Base-by-base conservation (phyloP, 2,329 filamentous ascomycete species). In the Colletotrichum chlorophyti region DNA sequence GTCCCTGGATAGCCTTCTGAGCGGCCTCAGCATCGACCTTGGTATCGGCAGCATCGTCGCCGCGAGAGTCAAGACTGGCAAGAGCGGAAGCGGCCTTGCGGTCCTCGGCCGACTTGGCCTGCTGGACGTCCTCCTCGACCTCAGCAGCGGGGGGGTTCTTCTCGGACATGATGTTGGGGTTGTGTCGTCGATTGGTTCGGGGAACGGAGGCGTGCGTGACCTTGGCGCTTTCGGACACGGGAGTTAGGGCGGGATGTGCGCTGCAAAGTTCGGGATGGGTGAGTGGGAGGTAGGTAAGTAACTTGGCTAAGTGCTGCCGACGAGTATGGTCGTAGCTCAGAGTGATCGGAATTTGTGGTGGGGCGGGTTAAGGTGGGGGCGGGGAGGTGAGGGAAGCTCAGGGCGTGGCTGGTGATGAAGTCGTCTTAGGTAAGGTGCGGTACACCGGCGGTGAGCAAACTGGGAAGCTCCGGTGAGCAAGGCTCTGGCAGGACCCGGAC, bases 51-150 rank as follows among this genome's bases (percentile, higher is more conserved):
- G 80, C 76, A 26, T 83, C 79, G 53, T 78, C 76, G 57, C 76
- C 78, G 32, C 74, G 71, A 38, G 77, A 72, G 69, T 91, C 89
- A 64, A 93, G 86, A 61, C 82, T 84, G 43, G 88, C 89, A 59
- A 93, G 84, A 26, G 90, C 90, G 6, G 87, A 87, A 35, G 88
- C 88, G 41, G 89, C 88, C 74, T 91, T 91, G 74, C 89, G 87
- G 76, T 91, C 89, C 74, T 92, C 89, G 68, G 89, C 89, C 37
- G 83, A 85, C 74, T 87, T 89, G 68, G 83, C 81, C 54, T 76
- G 73, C 27, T 73, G 64, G 64, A 79, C 73, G 65, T 85, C 83
- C 61, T 86, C 83, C 55, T 87, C 84, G 62, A 82, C 77, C 62
- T 87, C 83, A 60, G 79, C 83, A 41, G 80, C 77, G 40, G 79